Evolutionary conservation across 257 asterid species (phyloP).

Genomic region (Solanum bulbocastanum): DNA sequence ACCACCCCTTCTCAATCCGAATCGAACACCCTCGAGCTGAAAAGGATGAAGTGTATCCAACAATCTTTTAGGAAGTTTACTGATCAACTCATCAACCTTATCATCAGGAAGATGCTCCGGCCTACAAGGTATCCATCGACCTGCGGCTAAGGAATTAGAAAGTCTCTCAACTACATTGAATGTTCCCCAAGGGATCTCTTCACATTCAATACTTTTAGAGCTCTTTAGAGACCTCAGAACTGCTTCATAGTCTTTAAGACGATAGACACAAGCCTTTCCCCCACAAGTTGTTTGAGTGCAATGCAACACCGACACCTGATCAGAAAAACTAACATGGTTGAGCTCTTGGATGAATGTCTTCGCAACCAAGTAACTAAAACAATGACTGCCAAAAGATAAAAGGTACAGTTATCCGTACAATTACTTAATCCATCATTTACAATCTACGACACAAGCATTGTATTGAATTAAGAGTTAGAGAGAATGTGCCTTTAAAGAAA

Average conservation of each 20-base stretch:
- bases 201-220: conserved; percentile 48
- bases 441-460: neutral
- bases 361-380: neutral
- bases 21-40: conserved; percentile 86
- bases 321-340: neutral
- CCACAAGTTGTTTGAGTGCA: conserved; percentile 78
- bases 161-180: conserved; percentile 66
- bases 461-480: neutral
- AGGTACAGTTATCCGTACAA: neutral
- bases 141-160: conserved; percentile 42
- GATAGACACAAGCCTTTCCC: conserved; percentile 62
- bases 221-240: conserved; percentile 59
- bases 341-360: neutral
- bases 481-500: neutral
- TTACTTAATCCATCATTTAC: neutral
- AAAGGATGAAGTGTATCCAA: conserved; percentile 60
- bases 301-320: conserved; percentile 56
- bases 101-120: conserved; percentile 82
- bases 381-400: neutral
- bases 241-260: conserved; percentile 49
- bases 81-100: conserved; percentile 63
- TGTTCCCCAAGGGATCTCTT: conserved; percentile 93
- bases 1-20: conserved; percentile 91
- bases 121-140: conserved; percentile 82
- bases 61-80: conserved; percentile 55